Evolutionary conservation across 2,329 filamentous ascomycete genomes (phyloP), one percentile per base, ranked within the genome.

Genomic region (Penicillium sp.): DNA sequence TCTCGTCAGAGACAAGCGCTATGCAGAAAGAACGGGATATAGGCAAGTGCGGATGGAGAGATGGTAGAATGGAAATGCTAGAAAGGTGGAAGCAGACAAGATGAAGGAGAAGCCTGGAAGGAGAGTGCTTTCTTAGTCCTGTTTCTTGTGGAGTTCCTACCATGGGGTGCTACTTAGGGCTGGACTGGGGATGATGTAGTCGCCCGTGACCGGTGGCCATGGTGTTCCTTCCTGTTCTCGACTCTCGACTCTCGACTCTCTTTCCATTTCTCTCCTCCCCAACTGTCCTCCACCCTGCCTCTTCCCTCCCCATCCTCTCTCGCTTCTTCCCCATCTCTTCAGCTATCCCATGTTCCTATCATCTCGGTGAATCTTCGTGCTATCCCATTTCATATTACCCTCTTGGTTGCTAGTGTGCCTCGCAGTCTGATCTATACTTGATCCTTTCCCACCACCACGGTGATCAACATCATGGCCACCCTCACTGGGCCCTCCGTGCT

Each of bases 381-480:
- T 69, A 38, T 71, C 58, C 63, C 38, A 40, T 68, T 70, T 53
- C 62, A 70, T 73, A 61, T 72, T 63, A 65, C 64, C 55, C 47
- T 66, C 60, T 68, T 72, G 68, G 64, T 64, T 30, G 49, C 33
- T n/a, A 54, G 51, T 24, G 19, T 40, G 33, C 17, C 33, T 38
- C 35, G 33, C 22, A 19, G 8, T 26, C 38, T 28, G 28, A 37
- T 38, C 51, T 47, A 45, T 49, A 55, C 42, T 60, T 33, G 37
- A 58, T 49, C 56, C 47, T 50, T 38, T n/a, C 44, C 35, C 26
- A 49, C 15, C 13, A 15, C 19, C 35, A 60, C 56, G 33, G 22
- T 42, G 33, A 53, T 58, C 26, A 35, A 49, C 59, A 69, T 53
- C 15, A 76, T 77, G 74, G 70, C 75, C 58, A 68, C 74, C 38